Base-by-base conservation (phyloP, 2,329 filamentous ascomycete species). In the Rosellinia necatrix region DNA sequence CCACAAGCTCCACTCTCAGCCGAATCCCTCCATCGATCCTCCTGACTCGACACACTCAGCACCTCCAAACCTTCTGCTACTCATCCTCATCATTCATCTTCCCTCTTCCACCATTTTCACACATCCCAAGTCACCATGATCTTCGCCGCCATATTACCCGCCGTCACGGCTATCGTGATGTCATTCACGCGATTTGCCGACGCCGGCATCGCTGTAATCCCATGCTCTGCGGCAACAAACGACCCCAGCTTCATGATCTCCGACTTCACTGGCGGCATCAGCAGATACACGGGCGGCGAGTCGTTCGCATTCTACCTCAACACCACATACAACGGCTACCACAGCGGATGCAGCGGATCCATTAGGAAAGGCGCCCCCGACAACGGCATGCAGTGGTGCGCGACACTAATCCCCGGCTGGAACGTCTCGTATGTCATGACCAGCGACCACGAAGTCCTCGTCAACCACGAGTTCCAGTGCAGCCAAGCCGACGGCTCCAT, bases 291-390 rank as follows among this genome's bases (percentile, higher is more conserved):
- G 4, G 58, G 58, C 34, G 56, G 58, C 53, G 55, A 61, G 43
- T 61, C 58, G 1, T 63, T 63, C 47, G 50, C 56, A 2, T 63
- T 63, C 55, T 57, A 57, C 42, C 60, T 63, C 35, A 53, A 56
- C 44, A 58, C 52, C 19, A 59, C 49, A 22, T 63, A 61, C 49
- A 40, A 56, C 24, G 58, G 55, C 47, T 63, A 61, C 43, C 51
- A 54, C 38, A 59, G 55, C 46, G 60, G 60, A 15, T 63, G 60
- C 55, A 53, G 52, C 29, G 60, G 60, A 5, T 52, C 49, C 1
- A 49, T 63, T 5, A 19, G 8, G 24, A 53, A 56, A 4, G 58
- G 46, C 15, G 55, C 55, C 7, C 29, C 38, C 32, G 56, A 61
- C 46, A 61, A 53, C 34, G 60, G 60, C 8, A 17, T 63, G 42